phyloP scores from a whole-genome alignment of 1,284 basidiomycete species.

The Cronartium quercuum region DNA sequence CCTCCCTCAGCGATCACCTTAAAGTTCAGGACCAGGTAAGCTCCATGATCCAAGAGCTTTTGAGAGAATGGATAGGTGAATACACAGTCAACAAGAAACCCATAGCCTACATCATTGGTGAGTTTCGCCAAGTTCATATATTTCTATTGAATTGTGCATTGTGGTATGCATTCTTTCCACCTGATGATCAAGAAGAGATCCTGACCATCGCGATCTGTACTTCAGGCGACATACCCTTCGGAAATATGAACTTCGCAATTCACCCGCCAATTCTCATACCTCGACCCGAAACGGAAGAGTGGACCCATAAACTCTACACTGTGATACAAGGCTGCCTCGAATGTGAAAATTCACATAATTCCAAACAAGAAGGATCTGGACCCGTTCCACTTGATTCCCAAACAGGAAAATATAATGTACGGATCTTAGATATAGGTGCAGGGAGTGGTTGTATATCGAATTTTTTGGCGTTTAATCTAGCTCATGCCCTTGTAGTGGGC shows the following conservation, averaged over 20 bases:
- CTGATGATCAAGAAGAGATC: not conserved
- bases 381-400: not conserved
- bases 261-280: conserved; percentile 79
- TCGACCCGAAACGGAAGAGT: conserved; percentile 82
- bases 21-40: not conserved
- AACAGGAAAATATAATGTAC: conserved; percentile 40
- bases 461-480: conserved; percentile 56
- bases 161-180: not conserved
- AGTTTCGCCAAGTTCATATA: not conserved
- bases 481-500: conserved; percentile 57
- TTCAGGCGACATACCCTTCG: conserved; percentile 78
- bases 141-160: no score
- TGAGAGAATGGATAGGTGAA: conserved; percentile 17
- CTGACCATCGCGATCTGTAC: not conserved
- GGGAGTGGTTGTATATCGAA: conserved; percentile 83
- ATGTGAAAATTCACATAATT: conserved; percentile 28
- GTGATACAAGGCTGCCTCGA: conserved; percentile 10
- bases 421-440: conserved; percentile 76
- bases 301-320: conserved; percentile 51
- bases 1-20: conserved; percentile 7
- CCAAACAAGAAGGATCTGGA: not conserved
- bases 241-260: conserved; percentile 63
- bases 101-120: conserved; percentile 34
- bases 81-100: conserved; percentile 21
- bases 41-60: not conserved